Evolutionary conservation across 441 rosid species (phyloP).

Genomic region (Raphanus hybrid): DNA sequence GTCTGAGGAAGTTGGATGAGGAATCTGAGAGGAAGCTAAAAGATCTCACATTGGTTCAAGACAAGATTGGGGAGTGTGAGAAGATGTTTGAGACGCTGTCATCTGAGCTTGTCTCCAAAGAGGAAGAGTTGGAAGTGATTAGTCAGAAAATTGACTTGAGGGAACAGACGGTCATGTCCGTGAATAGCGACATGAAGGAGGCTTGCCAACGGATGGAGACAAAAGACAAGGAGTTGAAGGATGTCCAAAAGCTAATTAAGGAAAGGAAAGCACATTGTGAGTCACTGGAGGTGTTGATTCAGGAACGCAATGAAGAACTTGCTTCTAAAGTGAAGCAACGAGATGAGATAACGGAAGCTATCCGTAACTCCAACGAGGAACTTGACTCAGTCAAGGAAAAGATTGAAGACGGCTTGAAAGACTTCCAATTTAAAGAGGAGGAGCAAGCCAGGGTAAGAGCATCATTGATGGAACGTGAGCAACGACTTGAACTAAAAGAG

Average conservation of each 20-base stretch:
- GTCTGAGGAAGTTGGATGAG: constrained; percentile 3
- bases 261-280: too few relatives aligned
- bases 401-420: constrained; percentile 27
- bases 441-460: constrained; percentile 23
- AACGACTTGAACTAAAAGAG: constrained; percentile 20
- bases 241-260: constrained; percentile 10
- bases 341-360: too few relatives aligned
- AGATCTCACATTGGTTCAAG: neutral
- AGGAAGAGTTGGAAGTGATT: constrained; percentile 26
- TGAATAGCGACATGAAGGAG: constrained; percentile 33
- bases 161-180: constrained; percentile 25
- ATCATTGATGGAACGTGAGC: constrained; percentile 39
- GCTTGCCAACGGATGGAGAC: constrained; percentile 31
- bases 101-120: constrained; percentile 34
- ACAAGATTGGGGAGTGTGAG: neutral
- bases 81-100: constrained; percentile 23
- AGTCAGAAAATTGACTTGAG: constrained; percentile 31
- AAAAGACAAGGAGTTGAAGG: constrained; percentile 36
- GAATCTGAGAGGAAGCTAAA: constrained; percentile 11
- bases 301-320: constrained; percentile 30
- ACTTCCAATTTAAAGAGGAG: constrained; percentile 39
- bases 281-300: too few relatives aligned
- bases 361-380: neutral
- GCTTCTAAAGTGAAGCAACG: neutral
- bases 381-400: constrained; percentile 33